Evolutionary conservation across 1,139 yeast genomes (phyloP).

Genomic region (Geotrichum bryndzae): DNA sequence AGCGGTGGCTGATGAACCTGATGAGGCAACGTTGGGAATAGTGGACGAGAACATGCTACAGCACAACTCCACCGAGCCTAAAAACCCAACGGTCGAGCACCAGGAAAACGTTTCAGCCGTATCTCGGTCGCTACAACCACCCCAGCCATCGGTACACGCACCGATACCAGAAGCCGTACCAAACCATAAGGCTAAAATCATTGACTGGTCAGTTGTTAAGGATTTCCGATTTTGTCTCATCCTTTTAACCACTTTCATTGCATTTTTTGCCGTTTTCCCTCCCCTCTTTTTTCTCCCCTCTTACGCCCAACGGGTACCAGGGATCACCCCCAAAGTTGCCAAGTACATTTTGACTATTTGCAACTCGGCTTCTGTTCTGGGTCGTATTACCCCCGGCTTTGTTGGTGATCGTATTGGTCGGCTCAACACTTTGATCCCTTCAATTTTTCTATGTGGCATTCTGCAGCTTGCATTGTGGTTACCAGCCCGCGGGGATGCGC

Average conservation of each 20-base stretch:
- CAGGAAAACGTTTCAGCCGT: not conserved
- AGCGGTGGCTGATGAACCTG: not conserved
- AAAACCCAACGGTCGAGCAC: not conserved
- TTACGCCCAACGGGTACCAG: constrained; percentile 25
- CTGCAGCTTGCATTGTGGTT: constrained; percentile 29
- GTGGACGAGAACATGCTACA: not conserved
- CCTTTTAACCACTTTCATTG: constrained; percentile 26
- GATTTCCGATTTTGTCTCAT: constrained; percentile 21
- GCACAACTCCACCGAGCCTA: not conserved
- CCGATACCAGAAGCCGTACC: not conserved
- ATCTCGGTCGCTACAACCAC: not conserved
- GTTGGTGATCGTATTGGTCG: constrained; percentile 46
- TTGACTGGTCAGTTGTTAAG: constrained; percentile 23
- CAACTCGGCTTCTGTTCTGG: constrained; percentile 45
- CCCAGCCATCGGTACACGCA: not conserved
- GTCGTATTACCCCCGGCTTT: constrained; percentile 46
- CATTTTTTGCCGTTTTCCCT: constrained; percentile 37
- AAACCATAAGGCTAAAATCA: constrained; percentile 19
- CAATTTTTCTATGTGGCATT: constrained; percentile 26
- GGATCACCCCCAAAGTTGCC: constrained; percentile 25
- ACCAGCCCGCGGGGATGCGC: constrained; percentile 23
- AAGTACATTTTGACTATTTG: constrained; percentile 41
- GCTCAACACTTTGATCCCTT: constrained; percentile 39
- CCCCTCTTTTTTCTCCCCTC: constrained; percentile 32
- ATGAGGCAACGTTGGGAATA: not conserved